Conservation (phyloP, 495 filamentous ascomycete genomes). For the Neurospora sp. region DNA sequence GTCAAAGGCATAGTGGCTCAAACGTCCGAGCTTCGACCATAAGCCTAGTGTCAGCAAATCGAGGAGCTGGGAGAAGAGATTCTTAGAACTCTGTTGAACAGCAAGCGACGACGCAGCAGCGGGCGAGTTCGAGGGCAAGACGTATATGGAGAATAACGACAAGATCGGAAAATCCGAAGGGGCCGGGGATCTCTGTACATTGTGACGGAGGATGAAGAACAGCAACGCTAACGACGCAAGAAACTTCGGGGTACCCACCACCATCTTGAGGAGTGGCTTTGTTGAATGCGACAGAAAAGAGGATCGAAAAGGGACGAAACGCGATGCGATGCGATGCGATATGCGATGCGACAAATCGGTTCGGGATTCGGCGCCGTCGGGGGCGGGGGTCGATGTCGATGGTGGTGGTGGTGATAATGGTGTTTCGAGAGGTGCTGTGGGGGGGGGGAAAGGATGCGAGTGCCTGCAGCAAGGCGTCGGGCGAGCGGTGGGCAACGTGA, state of each 20-base stretch:
- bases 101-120: conserved; percentile 1
- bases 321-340: conserved; percentile 1
- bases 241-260: conserved; percentile 25
- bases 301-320: neutral
- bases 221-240: conserved; percentile 1
- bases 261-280: conserved; percentile 26
- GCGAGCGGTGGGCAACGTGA: neutral
- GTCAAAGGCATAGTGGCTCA: conserved; percentile 94
- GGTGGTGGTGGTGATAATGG: neutral
- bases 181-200: neutral
- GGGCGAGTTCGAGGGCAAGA: neutral
- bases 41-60: conserved; percentile 51
- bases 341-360: conserved; percentile 1
- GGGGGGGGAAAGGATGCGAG: neutral
- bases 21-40: conserved; percentile 72
- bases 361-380: neutral
- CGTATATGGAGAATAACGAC: neutral
- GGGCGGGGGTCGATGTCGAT: neutral
- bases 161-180: neutral
- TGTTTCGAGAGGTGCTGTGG: neutral
- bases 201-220: neutral
- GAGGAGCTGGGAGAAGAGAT: conserved; percentile 37
- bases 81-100: conserved; percentile 24
- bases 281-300: neutral
- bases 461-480: neutral